Evolutionary conservation across 441 rosid species (phyloP), one percentile per base, ranked within the genome.

Genomic region (Bruguiera hainesii): DNA sequence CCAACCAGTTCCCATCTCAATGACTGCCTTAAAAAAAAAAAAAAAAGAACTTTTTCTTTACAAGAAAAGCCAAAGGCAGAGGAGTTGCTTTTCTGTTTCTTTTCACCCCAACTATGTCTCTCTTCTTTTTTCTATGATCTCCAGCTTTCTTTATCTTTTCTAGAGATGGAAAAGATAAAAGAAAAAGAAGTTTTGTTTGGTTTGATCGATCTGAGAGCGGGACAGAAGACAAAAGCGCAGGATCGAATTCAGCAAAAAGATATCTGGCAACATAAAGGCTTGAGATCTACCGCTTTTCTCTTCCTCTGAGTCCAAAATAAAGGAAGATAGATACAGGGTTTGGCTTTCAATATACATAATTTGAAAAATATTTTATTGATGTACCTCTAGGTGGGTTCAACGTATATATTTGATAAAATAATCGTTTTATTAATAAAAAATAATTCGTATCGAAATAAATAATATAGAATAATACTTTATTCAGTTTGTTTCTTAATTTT

Each of bases 1-100:
- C 98, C 97, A 93, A 65, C 98, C 91, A n/a, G 97, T 90, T 63
- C 95, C 96, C 98, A 93, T 93, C 46, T 67, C 57, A 60, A 37
- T 62, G 37, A 61, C 28, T 18, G 56, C 30, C 57, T 56, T 26
- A 1, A 1, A 26, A 26, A 26, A 26, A 26, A 26, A 25, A 26
- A 26, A 39, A 57, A 51, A 48, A 8, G 15, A 21, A 4, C 57
- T 4, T 15, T 13, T 30, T 29, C 49, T 25, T 51, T 65, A 13
- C 18, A 11, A 42, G 5, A 3, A 42, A 42, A 42, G 48, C 15
- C 48, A 42, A 42, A 42, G 48, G 16, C 1, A 11, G 48, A 13
- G 48, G 3, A 2, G 15, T 37, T 9, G 46, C 35, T 13, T 59
- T 23, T 48, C 56, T 56, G 62, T 15, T 4, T 5, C 29, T 52